Percentiles rank a stretch among this genome's conserved stretches.
Evolutionary conservation across 2,329 filamentous ascomycete species (phyloP).

Genomic region (Fusarium circinatum): DNA sequence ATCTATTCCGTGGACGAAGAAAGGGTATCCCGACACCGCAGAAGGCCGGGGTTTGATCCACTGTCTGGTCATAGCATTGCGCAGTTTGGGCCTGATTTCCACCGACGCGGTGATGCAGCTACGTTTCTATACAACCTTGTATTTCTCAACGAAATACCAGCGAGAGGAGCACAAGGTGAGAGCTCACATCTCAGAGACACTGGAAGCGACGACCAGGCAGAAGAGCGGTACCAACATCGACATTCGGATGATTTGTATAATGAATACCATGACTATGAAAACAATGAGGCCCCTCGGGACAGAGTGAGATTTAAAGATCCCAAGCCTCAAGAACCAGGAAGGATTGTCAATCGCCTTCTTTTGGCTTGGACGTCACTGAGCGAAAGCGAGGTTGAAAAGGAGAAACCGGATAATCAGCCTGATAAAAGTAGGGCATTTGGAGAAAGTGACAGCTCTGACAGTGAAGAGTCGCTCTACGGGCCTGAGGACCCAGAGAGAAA

Average conservation of each 20-base stretch:
- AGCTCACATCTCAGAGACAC: fast-evolving
- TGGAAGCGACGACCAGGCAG: not conserved
- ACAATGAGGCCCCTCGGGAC: fast-evolving
- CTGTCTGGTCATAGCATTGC: not conserved
- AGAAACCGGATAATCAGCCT: not conserved
- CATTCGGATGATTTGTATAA: not conserved
- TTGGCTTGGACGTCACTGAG: constrained; percentile 24
- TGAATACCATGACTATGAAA: not conserved
- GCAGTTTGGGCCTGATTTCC: constrained; percentile 16
- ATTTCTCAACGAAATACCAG: not conserved
- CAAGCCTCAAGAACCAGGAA: not conserved
- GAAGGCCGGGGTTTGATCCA: not conserved
- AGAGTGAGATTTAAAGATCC: not conserved
- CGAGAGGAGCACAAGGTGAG: fast-evolving
- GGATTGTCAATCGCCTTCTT: constrained; percentile 12
- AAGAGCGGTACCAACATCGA: not conserved
- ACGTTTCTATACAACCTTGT: constrained; percentile 27
- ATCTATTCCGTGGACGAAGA: not conserved
- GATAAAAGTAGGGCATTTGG: no score
- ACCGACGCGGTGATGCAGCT: constrained; percentile 21
- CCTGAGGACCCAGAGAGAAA: not conserved
- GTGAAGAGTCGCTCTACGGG: not conserved
- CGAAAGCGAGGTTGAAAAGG: constrained; percentile 8
- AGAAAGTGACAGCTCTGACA: not conserved
- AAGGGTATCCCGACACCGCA: not conserved